phyloP scores from a whole-genome alignment of 2,329 filamentous ascomycete species.

The Scorias spongiosa region DNA sequence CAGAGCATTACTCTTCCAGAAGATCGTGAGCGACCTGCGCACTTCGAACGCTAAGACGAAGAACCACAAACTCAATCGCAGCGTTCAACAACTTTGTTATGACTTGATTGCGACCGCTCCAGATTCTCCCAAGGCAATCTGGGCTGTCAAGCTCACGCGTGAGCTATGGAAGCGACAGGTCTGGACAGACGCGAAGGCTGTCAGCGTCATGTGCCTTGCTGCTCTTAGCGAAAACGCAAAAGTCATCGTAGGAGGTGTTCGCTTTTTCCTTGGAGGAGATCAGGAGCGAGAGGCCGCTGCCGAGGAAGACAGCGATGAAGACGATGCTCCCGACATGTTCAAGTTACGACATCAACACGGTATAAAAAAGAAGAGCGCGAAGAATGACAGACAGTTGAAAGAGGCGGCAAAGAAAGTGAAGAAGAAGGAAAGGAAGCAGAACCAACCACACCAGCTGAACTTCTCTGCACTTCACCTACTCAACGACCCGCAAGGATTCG shows the following conservation, averaged over 20 bases:
- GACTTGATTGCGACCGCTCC: slow-evolving; percentile 80
- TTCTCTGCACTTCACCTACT: slow-evolving; percentile 91
- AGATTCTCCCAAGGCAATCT: slow-evolving; percentile 71
- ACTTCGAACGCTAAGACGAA: slow-evolving; percentile 73
- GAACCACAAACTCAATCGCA: slow-evolving; percentile 86
- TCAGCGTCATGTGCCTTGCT: slow-evolving; percentile 97
- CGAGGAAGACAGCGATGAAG: slow-evolving; percentile 76
- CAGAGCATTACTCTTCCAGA: slow-evolving; percentile 67
- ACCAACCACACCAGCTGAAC: slow-evolving; percentile 73
- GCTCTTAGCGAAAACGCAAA: slow-evolving; percentile 83
- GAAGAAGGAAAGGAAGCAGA: slow-evolving; percentile 74
- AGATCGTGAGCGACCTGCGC: slow-evolving; percentile 82
- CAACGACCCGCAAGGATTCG: slow-evolving; percentile 87
- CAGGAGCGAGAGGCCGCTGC: slow-evolving; percentile 80
- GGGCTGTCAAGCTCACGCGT: slow-evolving; percentile 88
- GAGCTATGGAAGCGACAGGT: slow-evolving; percentile 95
- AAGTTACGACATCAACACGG: slow-evolving; percentile 71
- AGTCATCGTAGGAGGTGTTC: slow-evolving; percentile 70
- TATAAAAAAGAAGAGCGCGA: slow-evolving; percentile 95
- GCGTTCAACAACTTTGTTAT: slow-evolving; percentile 83
- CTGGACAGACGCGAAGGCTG: slow-evolving; percentile 86
- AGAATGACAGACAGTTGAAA: slow-evolving; percentile 63
- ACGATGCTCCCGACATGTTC: slow-evolving; percentile 61
- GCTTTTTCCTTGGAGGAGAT: slow-evolving; percentile 92
- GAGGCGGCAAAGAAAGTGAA: slow-evolving; percentile 73